Conservation (phyloP, 345 rosid genomes). For the Rhizophora mangle region DNA sequence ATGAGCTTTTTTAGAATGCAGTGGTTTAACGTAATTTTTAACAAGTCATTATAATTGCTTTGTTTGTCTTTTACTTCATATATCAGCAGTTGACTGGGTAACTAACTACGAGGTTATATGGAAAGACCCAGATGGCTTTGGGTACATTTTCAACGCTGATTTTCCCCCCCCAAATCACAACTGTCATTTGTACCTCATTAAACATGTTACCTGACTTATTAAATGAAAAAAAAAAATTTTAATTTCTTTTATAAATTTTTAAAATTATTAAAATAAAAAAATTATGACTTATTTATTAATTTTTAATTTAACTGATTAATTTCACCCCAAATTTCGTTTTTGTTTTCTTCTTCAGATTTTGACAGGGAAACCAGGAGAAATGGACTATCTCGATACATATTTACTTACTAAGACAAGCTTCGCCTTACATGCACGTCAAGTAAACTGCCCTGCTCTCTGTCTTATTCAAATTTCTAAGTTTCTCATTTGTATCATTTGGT, state of each 20-base stretch:
- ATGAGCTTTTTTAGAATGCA: no score
- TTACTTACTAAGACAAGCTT: constrained; percentile 70
- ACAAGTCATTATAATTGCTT: neutral
- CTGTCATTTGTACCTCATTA: neutral
- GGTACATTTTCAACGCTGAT: constrained; percentile 38
- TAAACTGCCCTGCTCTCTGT: constrained; percentile 21
- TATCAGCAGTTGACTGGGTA: constrained; percentile 68
- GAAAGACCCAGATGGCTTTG: constrained; percentile 87
- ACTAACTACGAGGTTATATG: constrained; percentile 70
- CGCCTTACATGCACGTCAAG: constrained; percentile 85
- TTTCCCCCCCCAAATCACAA: neutral
- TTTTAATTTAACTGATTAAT: no score
- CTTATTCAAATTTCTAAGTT: constrained; percentile 15
- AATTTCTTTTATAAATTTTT: no score
- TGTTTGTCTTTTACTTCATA: constrained; percentile 12
- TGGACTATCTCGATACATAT: constrained; percentile 70
- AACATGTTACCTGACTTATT: neutral
- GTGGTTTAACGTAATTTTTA: no score
- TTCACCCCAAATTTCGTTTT: no score
- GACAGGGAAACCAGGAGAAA: constrained; percentile 75
- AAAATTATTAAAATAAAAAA: no score
- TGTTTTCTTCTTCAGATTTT: constrained; percentile 50
- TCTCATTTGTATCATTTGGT: constrained; percentile 1
- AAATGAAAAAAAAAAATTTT: no score
- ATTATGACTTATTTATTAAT: no score